Conservation (phyloP, 306 rosid genomes). For the Crotalaria pallida region DNA sequence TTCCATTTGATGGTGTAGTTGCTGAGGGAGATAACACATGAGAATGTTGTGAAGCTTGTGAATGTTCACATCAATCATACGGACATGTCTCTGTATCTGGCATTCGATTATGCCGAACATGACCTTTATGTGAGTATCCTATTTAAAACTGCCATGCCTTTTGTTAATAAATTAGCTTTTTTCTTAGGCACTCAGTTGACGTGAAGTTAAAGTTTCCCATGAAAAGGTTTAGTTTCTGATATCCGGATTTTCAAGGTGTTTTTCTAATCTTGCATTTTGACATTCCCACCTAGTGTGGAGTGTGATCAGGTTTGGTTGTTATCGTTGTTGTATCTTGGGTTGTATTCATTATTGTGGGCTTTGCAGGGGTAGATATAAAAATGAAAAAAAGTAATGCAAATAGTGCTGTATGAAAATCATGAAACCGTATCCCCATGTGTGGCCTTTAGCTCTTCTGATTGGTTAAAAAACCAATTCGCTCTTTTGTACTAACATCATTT, state of each 20-base stretch:
- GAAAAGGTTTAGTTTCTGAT: constrained; percentile 3
- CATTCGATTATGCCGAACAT: constrained; percentile 93
- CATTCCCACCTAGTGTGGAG: background rate
- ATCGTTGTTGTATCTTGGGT: background rate
- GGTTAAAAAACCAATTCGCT: no score
- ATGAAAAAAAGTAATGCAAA: no score
- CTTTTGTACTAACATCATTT: no score
- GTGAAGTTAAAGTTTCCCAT: background rate
- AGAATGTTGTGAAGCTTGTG: constrained; percentile 90
- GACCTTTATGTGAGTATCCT: constrained; percentile 81
- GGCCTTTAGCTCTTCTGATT: no score
- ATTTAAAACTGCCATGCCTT: background rate
- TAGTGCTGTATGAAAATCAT: no score
- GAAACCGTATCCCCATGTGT: no score
- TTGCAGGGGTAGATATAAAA: background rate
- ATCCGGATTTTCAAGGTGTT: background rate
- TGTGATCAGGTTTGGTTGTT: background rate
- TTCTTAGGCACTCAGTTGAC: background rate
- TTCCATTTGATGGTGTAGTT: constrained; percentile 48
- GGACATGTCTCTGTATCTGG: constrained; percentile 93
- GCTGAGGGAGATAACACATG: constrained; percentile 87
- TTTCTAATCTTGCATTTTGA: background rate
- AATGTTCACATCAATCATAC: constrained; percentile 91
- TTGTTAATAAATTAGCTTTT: background rate
- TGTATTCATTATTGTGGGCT: background rate